phyloP scores from a whole-genome alignment of 768 basidiomycete species.

The Cubamyces sp. region DNA sequence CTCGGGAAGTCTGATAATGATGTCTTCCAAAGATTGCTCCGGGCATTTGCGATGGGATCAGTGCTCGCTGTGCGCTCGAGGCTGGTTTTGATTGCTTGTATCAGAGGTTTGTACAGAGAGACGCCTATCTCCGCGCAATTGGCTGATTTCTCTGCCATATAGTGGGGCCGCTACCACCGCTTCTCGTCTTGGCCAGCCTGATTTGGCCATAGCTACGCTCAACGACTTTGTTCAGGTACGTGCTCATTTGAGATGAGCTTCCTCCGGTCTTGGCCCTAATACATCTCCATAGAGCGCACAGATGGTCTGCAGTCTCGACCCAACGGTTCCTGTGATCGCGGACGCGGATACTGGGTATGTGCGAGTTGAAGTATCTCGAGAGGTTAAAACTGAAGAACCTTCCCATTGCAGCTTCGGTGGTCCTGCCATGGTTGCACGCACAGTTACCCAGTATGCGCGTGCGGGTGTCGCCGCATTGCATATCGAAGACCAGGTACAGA shows the following conservation, averaged over 20 bases:
- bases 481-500: constrained; percentile 84
- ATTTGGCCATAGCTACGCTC: constrained; percentile 76
- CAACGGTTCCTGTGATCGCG: constrained; percentile 71
- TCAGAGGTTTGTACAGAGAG: constrained; percentile 54
- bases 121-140: neutral
- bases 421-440: constrained; percentile 74
- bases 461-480: constrained; percentile 77
- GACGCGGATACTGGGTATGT: constrained; percentile 78
- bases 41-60: constrained; percentile 82
- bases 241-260: constrained; percentile 7
- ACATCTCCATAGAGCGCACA: constrained; percentile 52
- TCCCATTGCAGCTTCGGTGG: constrained; percentile 58
- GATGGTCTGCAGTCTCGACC: constrained; percentile 70
- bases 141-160: neutral
- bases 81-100: constrained; percentile 80
- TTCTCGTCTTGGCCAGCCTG: constrained; percentile 77
- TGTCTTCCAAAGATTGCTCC: constrained; percentile 59
- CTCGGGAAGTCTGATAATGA: too few species aligned
- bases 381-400: neutral
- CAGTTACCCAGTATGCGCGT: constrained; percentile 68
- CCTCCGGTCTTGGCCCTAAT: neutral
- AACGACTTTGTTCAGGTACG: constrained; percentile 72
- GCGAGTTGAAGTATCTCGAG: neutral
- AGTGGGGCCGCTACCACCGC: constrained; percentile 83
- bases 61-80: constrained; percentile 78